A percentile compares a stretch with the other conserved stretches of the same genome.
These are phyloP conservation scores for Coemansia sp. DNA, from an alignment of 192 early-diverging fungal species.

Conservation along the genomic window DNA sequence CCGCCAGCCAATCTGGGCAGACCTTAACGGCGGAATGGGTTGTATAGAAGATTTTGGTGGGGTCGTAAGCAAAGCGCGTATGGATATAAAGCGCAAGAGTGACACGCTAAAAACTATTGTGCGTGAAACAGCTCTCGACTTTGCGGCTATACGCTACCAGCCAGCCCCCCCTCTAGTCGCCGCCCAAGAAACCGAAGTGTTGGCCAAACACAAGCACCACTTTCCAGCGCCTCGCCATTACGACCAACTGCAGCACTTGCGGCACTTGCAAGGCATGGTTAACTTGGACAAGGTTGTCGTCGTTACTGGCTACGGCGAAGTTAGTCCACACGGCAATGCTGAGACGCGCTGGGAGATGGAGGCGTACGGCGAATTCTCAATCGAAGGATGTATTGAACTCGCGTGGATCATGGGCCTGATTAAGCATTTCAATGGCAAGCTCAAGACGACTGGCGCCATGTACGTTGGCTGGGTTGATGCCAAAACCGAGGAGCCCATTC, in stretches of 20 bases:
- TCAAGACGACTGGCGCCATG: neutral
- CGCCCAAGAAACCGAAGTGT: slow-evolving; percentile 19
- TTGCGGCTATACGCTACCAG: neutral
- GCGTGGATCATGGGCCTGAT: slow-evolving; percentile 98
- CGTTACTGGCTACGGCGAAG: slow-evolving; percentile 90
- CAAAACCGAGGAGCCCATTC: slow-evolving; percentile 79
- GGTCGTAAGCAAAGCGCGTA: neutral
- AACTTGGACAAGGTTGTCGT: slow-evolving; percentile 93
- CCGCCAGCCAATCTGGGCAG: slow-evolving; percentile 83
- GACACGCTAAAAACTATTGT: neutral
- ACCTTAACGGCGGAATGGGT: slow-evolving; percentile 66
- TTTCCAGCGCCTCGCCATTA: slow-evolving; percentile 74
- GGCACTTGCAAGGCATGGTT: slow-evolving; percentile 71
- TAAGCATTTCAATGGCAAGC: slow-evolving; percentile 69
- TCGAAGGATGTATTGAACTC: slow-evolving; percentile 85
- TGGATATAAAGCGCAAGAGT: neutral
- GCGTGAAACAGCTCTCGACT: slow-evolving; percentile 2
- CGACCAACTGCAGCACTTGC: slow-evolving; percentile 66
- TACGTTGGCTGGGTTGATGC: slow-evolving; percentile 87
- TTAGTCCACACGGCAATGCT: slow-evolving; percentile 86
- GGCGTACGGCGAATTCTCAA: slow-evolving; percentile 61
- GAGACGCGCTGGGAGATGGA: slow-evolving; percentile 98
- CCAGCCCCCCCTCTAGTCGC: neutral
- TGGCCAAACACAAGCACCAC: slow-evolving; percentile 84
- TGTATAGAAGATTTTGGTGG: neutral